Conservation (phyloP, 208 protist species). For the Trichomonas tenax region DNA sequence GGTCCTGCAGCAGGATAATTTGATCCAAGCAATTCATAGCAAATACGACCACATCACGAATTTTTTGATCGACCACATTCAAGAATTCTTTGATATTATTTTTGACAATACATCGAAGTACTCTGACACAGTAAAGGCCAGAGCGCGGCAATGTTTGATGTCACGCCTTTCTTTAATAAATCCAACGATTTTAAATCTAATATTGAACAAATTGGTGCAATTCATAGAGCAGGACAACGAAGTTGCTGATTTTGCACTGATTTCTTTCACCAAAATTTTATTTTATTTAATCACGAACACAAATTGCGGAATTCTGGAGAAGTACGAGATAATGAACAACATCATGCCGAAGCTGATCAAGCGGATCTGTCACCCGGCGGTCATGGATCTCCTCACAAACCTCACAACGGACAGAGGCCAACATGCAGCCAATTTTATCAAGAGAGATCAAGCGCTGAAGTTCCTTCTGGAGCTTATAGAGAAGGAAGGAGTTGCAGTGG, state of each 20-base stretch:
- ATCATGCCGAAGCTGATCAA: background rate
- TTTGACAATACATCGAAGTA: background rate
- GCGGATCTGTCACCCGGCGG: background rate
- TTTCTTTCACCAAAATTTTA: background rate
- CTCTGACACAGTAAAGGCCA: background rate
- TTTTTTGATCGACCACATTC: background rate
- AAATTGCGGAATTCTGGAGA: background rate
- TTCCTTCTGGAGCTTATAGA: background rate
- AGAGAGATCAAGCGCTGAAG: background rate
- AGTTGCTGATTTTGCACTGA: background rate
- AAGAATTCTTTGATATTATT: background rate
- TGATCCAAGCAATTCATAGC: background rate
- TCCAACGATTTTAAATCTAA: background rate
- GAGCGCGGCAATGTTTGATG: background rate
- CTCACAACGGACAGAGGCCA: background rate
- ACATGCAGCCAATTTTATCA: background rate
- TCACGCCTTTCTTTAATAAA: background rate
- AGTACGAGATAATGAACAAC: background rate
- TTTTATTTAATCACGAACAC: background rate
- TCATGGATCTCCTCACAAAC: background rate
- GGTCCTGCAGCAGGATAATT: background rate
- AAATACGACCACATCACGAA: background rate
- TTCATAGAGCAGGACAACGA: background rate
- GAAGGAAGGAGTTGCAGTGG: background rate
- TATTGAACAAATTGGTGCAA: background rate